These are phyloP conservation scores for Tolypocladium paradoxum DNA, from an alignment of 2,329 filamentous ascomycete genomes.

Conservation along the genomic window DNA sequence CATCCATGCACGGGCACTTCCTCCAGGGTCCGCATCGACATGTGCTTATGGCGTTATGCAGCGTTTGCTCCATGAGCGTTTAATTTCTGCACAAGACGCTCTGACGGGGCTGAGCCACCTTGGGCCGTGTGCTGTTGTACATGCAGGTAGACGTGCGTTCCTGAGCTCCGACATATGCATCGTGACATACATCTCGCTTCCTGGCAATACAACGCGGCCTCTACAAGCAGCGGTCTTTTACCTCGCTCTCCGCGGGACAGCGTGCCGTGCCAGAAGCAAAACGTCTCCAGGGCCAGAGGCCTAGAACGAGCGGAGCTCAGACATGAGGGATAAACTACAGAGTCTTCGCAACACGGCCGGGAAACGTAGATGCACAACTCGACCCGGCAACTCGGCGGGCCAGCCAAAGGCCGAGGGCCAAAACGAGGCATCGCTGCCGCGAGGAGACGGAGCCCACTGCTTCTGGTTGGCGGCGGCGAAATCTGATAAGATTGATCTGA, in stretches of 20 bases:
- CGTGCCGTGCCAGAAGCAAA: background rate
- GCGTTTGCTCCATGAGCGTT: background rate
- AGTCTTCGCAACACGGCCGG: background rate
- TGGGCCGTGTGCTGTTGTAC: background rate
- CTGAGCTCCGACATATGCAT: background rate
- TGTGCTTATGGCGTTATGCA: background rate
- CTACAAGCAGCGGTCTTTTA: background rate
- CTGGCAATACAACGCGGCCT: background rate
- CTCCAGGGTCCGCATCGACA: background rate
- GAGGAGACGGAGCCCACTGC: background rate
- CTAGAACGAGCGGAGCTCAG: background rate
- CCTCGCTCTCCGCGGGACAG: background rate
- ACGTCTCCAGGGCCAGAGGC: background rate
- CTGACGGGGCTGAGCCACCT: background rate
- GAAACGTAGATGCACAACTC: background rate
- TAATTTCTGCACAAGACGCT: background rate
- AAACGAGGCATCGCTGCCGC: background rate
- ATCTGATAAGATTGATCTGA: conserved; percentile 5
- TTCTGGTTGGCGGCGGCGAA: too few species aligned
- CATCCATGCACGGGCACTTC: background rate
- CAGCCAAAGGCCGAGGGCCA: background rate
- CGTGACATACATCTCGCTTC: background rate
- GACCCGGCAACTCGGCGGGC: background rate
- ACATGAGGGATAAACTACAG: background rate
- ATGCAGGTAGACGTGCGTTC: background rate